Evolutionary conservation across 805 yeast genomes (phyloP), one percentile per base, ranked within the genome.

Genomic region (Teunomyces barrocoloradensis): DNA sequence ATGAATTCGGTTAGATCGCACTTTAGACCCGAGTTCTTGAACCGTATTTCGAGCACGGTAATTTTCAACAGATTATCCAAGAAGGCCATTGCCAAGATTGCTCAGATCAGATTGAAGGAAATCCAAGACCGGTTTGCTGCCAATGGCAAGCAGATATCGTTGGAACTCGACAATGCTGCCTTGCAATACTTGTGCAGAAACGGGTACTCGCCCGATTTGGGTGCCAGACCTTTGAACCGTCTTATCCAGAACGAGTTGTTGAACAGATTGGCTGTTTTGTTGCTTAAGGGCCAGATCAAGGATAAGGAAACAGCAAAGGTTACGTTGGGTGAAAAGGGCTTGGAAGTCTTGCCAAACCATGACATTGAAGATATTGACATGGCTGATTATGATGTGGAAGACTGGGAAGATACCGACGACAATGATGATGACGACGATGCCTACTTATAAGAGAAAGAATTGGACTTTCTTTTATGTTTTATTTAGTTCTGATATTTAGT

Each of bases 11-110:
- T 94, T 7, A 81, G 86, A 57, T 78, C 78, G 5, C 98, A 94
- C 66, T 94, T 94, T 82, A 82, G 98, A 66, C 99, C 99, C 4
- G 99, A 94, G 70, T 94, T 94, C 74, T 77, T 94, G 60, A 94
- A 94, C 78, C 87, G 99, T 76, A 92, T 94, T 54, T 85, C 96
- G 1, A 88, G 96, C 6, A 91, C 89, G 56, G 89, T 92, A 27
- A 86, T 94, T 18, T 94, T 94, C 80, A 94, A 94, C 78, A 82
- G 96, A 57, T 78, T 94, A 54, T 88, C 97, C 13, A 86, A 84
- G 75, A 85, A 86, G 66, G 96, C 97, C 1, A 94, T 94, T 55
- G 80, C 89, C 57, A 89, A 88, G 81, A 94, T 94, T 60, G 97
- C 94, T 40, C 82, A 82, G 50, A 84, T 94, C 53, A 80, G 99